These are phyloP conservation scores for Bathelium albidoporum DNA, from an alignment of 495 filamentous ascomycete genomes.

Conservation along the genomic window DNA sequence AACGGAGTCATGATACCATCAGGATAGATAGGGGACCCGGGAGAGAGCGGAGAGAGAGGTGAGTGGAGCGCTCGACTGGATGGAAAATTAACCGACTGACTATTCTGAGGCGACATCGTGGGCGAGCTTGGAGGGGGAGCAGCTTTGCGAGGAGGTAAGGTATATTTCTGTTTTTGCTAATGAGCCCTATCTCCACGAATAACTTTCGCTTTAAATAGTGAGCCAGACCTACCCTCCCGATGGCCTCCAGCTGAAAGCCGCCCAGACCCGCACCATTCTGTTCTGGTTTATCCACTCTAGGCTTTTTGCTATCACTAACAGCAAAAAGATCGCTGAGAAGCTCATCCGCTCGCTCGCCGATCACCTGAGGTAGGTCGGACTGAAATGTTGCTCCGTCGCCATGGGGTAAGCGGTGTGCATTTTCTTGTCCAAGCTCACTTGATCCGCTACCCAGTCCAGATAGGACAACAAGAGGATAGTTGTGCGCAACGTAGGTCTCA, in stretches of 20 bases:
- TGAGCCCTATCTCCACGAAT: neutral
- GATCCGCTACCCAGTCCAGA: slow-evolving; percentile 50
- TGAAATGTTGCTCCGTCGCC: slow-evolving; percentile 49
- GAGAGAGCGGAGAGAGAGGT: slow-evolving; percentile 76
- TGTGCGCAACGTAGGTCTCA: slow-evolving; percentile 66
- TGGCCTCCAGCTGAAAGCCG: slow-evolving; percentile 53
- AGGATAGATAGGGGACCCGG: slow-evolving; percentile 67
- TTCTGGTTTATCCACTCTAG: slow-evolving; percentile 46
- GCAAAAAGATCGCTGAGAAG: slow-evolving; percentile 59
- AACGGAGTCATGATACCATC: slow-evolving; percentile 72
- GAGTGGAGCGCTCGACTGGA: slow-evolving; percentile 59
- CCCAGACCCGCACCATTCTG: slow-evolving; percentile 26
- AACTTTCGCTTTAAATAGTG: neutral
- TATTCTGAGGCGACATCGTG: slow-evolving; percentile 34
- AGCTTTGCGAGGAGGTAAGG: slow-evolving; percentile 53
- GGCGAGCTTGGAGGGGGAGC: slow-evolving; percentile 39
- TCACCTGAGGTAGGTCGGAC: slow-evolving; percentile 58
- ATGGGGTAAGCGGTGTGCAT: slow-evolving; percentile 41
- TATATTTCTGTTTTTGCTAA: slow-evolving; percentile 39
- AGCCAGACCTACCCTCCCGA: slow-evolving; percentile 62
- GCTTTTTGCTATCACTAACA: slow-evolving; percentile 49
- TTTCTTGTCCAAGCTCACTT: slow-evolving; percentile 11
- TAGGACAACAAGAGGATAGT: slow-evolving; percentile 67
- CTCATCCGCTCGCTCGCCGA: slow-evolving; percentile 50
- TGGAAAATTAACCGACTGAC: slow-evolving; percentile 36